phyloP scores from a whole-genome alignment of 202 grass and related monocot genomes.

The Carex arenaria region DNA sequence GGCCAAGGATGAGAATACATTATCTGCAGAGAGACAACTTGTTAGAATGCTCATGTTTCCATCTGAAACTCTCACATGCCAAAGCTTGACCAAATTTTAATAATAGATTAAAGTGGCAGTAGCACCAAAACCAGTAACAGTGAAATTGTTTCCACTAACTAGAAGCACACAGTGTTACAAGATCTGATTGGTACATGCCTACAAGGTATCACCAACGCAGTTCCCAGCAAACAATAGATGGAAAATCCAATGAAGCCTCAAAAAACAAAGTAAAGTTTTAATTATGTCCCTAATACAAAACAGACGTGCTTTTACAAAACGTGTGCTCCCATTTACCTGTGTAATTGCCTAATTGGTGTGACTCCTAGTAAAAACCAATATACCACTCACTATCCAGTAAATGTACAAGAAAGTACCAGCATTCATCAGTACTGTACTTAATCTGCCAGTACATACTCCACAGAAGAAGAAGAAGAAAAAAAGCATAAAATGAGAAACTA shows the following conservation, averaged over 20 bases:
- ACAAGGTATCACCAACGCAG: neutral
- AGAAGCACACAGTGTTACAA: neutral
- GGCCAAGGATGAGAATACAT: conserved; percentile 82
- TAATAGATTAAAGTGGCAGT: neutral
- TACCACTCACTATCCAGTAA: neutral
- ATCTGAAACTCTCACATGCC: neutral
- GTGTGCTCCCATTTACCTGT: neutral
- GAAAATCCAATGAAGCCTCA: neutral
- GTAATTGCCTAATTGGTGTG: neutral
- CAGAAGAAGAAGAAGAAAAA: neutral
- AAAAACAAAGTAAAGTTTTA: neutral
- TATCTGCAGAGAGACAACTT: conserved; percentile 56
- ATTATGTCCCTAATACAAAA: neutral
- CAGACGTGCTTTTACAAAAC: neutral
- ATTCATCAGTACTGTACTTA: neutral
- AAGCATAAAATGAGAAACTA: neutral
- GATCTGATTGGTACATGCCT: neutral
- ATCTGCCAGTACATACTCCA: neutral
- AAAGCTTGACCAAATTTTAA: neutral
- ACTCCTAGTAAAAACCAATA: neutral
- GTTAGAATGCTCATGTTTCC: neutral
- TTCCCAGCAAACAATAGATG: neutral
- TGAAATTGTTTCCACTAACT: neutral
- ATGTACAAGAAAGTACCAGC: neutral
- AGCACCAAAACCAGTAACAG: neutral